Conservation (phyloP, 768 basidiomycete species). For the Pisolithus marmoratus region DNA sequence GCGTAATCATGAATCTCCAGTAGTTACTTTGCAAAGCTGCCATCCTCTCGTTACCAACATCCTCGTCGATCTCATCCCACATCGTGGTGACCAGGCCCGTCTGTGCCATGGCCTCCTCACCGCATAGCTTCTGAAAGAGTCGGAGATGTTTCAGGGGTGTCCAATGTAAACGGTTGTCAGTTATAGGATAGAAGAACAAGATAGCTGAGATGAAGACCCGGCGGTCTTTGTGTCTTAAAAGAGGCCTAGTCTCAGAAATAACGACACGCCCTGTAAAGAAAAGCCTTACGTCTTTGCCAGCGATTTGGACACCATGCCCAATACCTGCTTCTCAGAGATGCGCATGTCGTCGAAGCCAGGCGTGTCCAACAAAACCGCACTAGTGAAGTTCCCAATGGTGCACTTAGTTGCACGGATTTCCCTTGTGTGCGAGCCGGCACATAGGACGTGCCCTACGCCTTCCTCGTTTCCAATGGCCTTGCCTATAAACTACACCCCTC, state of each 20-base stretch:
- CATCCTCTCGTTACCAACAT: slow-evolving; percentile 16
- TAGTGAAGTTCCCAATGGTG: not conserved
- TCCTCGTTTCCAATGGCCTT: not conserved
- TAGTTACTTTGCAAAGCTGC: slow-evolving; percentile 1
- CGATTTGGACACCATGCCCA: not conserved
- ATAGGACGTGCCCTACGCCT: not conserved
- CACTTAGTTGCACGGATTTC: not conserved
- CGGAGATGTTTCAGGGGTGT: slow-evolving; percentile 27
- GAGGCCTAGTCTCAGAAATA: no score
- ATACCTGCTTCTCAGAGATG: not conserved
- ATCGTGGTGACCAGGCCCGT: slow-evolving; percentile 25
- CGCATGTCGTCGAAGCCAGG: not conserved
- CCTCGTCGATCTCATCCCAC: slow-evolving; percentile 11
- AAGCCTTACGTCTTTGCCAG: no score
- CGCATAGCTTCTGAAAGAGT: slow-evolving; percentile 28
- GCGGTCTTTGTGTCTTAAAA: slow-evolving; percentile 8
- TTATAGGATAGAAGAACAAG: slow-evolving; percentile 36
- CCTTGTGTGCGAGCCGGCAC: not conserved
- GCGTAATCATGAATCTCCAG: slow-evolving; percentile 1
- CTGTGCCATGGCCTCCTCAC: slow-evolving; percentile 23
- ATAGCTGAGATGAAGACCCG: slow-evolving; percentile 25
- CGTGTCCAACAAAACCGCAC: not conserved
- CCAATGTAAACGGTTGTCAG: slow-evolving; percentile 33
- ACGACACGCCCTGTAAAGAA: no score
- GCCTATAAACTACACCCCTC: not conserved